These are phyloP conservation scores for Sarocladium oryzae DNA, from an alignment of 2,329 filamentous ascomycete species.

Conservation along the genomic window DNA sequence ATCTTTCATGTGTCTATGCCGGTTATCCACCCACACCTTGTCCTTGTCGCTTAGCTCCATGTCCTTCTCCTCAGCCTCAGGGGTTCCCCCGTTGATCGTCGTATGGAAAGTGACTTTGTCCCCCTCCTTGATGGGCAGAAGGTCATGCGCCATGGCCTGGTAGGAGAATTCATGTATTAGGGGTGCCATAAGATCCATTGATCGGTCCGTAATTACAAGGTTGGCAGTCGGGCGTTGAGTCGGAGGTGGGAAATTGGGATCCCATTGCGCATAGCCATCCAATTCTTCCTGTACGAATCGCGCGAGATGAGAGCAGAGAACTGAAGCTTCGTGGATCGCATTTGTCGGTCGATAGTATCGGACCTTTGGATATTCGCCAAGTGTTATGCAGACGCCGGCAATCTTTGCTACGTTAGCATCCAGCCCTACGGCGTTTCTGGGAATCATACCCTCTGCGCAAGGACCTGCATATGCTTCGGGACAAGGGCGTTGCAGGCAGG, in stretches of 20 bases:
- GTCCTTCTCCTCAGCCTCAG: constrained; percentile 72
- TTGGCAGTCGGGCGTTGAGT: constrained; percentile 72
- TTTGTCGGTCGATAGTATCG: constrained; percentile 78
- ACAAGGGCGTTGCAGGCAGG: constrained; percentile 83
- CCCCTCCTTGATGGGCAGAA: constrained; percentile 79
- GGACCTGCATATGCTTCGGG: constrained; percentile 69
- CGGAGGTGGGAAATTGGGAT: constrained; percentile 78
- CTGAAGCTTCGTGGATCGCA: constrained; percentile 76
- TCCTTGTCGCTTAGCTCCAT: constrained; percentile 89
- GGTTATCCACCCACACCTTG: constrained; percentile 89
- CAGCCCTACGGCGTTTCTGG: too few species aligned
- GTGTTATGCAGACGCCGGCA: constrained; percentile 68
- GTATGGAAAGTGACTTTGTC: constrained; percentile 86
- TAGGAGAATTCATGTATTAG: constrained; percentile 96
- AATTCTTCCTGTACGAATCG: constrained; percentile 88
- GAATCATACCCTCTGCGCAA: constrained; percentile 78
- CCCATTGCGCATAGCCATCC: constrained; percentile 79
- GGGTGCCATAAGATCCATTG: constrained; percentile 86
- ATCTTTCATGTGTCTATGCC: constrained; percentile 96
- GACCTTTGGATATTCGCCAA: constrained; percentile 92
- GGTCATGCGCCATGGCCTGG: constrained; percentile 94
- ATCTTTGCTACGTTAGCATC: constrained; percentile 20
- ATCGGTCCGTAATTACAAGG: constrained; percentile 81
- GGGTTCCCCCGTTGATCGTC: constrained; percentile 65
- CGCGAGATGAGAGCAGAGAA: constrained; percentile 81